A percentile compares a stretch with the other conserved stretches of the same genome.
phyloP scores from a whole-genome alignment of 2,329 filamentous ascomycete genomes.

The Xylariales sp. region DNA sequence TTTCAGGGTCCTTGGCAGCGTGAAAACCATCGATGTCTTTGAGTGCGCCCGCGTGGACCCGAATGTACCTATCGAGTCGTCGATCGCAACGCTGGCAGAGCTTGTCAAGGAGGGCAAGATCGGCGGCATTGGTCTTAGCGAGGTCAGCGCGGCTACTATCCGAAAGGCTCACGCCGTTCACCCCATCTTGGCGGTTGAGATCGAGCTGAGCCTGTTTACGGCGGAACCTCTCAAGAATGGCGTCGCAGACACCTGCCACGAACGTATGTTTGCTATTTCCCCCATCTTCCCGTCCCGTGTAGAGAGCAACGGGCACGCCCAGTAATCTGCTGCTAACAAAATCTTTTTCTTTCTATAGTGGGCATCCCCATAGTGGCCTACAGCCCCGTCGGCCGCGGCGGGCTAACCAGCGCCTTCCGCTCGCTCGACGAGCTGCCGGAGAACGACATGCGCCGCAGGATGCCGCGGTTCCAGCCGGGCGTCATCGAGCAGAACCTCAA shows the following conservation, averaged over 20 bases:
- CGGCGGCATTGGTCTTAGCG: slow-evolving; percentile 36
- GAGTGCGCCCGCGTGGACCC: slow-evolving; percentile 37
- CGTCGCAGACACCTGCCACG: slow-evolving; percentile 32
- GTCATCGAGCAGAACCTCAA: slow-evolving; percentile 50
- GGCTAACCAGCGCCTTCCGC: slow-evolving; percentile 44
- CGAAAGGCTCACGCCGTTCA: slow-evolving; percentile 29
- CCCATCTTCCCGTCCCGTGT: no score
- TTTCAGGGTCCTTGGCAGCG: slow-evolving; percentile 32
- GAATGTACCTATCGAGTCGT: slow-evolving; percentile 39
- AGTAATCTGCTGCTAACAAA: no score
- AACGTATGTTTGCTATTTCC: no score
- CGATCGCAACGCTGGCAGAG: slow-evolving; percentile 18
- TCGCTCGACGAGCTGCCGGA: slow-evolving; percentile 39
- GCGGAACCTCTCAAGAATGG: slow-evolving; percentile 36
- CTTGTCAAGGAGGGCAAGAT: slow-evolving; percentile 34
- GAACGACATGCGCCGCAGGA: slow-evolving; percentile 28
- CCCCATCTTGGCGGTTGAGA: slow-evolving; percentile 37
- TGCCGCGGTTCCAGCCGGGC: slow-evolving; percentile 46
- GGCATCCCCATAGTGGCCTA: slow-evolving; percentile 58
- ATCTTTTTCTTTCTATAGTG: no score
- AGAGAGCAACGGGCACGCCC: no score
- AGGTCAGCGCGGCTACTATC: slow-evolving; percentile 36
- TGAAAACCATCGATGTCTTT: slow-evolving; percentile 49
- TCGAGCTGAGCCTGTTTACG: slow-evolving; percentile 38
- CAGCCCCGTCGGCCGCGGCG: slow-evolving; percentile 43